A percentile compares a stretch with the other conserved stretches of the same genome.
Evolutionary conservation across 148 eudicot species (phyloP).

Genomic region (Rheum nobile): DNA sequence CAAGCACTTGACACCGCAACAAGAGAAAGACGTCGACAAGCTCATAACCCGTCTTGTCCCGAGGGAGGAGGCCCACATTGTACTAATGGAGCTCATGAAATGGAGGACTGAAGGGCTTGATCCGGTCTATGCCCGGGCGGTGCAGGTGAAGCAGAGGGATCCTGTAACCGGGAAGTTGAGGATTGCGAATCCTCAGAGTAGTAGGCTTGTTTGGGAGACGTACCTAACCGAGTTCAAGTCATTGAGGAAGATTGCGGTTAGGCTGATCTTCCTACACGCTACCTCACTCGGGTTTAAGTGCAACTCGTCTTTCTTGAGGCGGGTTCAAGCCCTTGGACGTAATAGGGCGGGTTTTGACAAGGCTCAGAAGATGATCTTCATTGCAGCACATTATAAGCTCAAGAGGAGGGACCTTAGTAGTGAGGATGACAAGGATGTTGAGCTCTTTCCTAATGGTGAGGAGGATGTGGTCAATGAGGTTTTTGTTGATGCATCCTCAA

Average conservation of each 20-base stretch:
- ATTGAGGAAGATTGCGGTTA: constrained; percentile 76
- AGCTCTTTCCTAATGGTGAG: constrained; percentile 66
- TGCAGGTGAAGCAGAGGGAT: constrained; percentile 83
- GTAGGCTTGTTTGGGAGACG: constrained; percentile 96
- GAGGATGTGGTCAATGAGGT: constrained; percentile 72
- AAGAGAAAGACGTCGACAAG: constrained; percentile 89
- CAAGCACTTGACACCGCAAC: constrained; percentile 68
- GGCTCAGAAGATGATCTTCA: constrained; percentile 75
- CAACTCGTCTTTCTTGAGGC: constrained; percentile 39
- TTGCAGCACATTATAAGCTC: constrained; percentile 77
- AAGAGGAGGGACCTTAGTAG: constrained; percentile 49
- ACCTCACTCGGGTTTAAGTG: constrained; percentile 67
- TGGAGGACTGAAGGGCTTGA: constrained; percentile 96
- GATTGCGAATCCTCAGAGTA: constrained; percentile 75
- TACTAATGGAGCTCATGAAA: constrained; percentile 83
- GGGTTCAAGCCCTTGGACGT: constrained; percentile 35
- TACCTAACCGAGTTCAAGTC: constrained; percentile 70
- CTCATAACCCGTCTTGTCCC: constrained; percentile 74
- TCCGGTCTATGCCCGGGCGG: constrained; percentile 91
- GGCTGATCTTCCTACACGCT: constrained; percentile 82
- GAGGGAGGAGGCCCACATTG: constrained; percentile 77
- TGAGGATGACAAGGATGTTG: constrained; percentile 71
- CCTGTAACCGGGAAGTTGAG: constrained; percentile 70
- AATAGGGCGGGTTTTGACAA: constrained; percentile 52
- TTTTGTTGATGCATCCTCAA: constrained; percentile 64